phyloP scores from a whole-genome alignment of 1,139 yeast species.

The Taphrina sp. region DNA sequence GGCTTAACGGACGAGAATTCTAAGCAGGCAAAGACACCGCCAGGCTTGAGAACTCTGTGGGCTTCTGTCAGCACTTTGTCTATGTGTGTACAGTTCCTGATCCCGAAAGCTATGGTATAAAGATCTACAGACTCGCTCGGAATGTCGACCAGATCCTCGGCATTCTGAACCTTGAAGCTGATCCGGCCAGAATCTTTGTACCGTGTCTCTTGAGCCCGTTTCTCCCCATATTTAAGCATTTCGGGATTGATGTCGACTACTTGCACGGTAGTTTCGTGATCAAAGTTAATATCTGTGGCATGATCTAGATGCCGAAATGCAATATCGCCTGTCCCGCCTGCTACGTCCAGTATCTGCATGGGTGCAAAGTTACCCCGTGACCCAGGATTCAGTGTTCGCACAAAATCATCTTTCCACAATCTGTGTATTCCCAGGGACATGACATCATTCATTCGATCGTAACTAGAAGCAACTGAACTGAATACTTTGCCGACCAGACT shows the following conservation, averaged over 20 bases:
- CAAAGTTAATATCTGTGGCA: conserved; percentile 77
- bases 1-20: conserved; percentile 92
- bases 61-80: conserved; percentile 93
- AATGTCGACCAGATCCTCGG: conserved; percentile 80
- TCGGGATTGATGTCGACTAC: conserved; percentile 94
- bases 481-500: conserved; percentile 84
- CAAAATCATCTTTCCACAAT: conserved; percentile 90
- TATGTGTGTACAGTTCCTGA: conserved; percentile 90
- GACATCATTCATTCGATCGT: conserved; percentile 96
- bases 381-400: conserved; percentile 86
- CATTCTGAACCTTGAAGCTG: conserved; percentile 82
- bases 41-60: conserved; percentile 92
- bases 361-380: conserved; percentile 50
- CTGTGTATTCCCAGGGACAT: conserved; percentile 96
- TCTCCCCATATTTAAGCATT: conserved; percentile 89
- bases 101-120: conserved; percentile 95
- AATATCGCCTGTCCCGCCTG: conserved; percentile 98
- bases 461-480: conserved; percentile 89
- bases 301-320: conserved; percentile 93
- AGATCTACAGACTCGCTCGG: conserved; percentile 87
- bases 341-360: conserved; percentile 86
- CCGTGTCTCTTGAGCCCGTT: conserved; percentile 52
- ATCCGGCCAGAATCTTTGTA: conserved; percentile 56
- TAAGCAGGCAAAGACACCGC: conserved; percentile 95
- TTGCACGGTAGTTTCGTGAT: conserved; percentile 74